phyloP scores from a whole-genome alignment of 305 asterid genomes.

The Fraxinus albicans region DNA sequence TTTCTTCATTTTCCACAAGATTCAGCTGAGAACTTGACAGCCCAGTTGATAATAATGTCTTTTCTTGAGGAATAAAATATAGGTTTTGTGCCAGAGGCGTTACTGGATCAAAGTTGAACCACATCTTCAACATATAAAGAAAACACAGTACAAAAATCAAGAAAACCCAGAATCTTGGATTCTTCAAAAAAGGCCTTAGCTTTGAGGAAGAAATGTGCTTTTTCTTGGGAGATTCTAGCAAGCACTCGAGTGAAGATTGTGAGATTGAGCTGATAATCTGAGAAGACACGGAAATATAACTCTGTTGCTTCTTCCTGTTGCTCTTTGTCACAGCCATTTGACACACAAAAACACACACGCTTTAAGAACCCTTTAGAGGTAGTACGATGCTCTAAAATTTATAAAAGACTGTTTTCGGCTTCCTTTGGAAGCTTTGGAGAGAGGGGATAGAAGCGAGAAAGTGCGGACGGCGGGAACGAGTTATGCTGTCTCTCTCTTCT shows the following conservation, averaged over 20 bases:
- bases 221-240: not conserved
- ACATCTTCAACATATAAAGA: conserved; percentile 49
- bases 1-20: conserved; percentile 2
- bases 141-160: not conserved
- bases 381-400: not conserved
- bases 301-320: conserved; percentile 52
- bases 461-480: not conserved
- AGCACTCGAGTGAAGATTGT: not conserved
- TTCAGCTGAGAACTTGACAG: conserved; percentile 25
- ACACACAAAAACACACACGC: conserved; percentile 21
- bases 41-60: conserved; percentile 27
- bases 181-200: not conserved
- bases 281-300: conserved; percentile 67
- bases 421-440: not conserved
- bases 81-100: conserved; percentile 50
- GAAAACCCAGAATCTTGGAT: not conserved
- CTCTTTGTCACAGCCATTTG: conserved; percentile 56
- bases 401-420: not conserved
- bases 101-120: conserved; percentile 45
- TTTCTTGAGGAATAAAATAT: conserved; percentile 40
- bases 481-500: not conserved
- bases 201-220: not conserved
- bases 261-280: conserved; percentile 55
- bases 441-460: not conserved
- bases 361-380: not conserved